Percentiles rank a stretch among this genome's conserved stretches.
These are phyloP conservation scores for Penicillium vulpinum DNA, from an alignment of 2,329 filamentous ascomycete genomes.

Conservation along the genomic window DNA sequence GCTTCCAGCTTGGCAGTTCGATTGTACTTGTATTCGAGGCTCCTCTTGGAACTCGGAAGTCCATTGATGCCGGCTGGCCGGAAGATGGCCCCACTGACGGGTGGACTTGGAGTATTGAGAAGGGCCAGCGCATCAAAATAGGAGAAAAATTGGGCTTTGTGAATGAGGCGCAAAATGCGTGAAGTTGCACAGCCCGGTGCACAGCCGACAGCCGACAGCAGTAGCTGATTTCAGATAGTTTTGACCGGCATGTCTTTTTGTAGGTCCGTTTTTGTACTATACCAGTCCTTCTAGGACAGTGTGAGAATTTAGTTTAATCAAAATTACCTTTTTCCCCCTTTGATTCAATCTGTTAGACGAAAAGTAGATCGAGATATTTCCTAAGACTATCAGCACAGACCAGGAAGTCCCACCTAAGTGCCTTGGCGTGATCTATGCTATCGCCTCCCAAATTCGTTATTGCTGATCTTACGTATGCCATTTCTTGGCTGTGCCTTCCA, in stretches of 20 bases:
- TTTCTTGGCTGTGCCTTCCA: too few relatives aligned
- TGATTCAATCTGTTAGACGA: too few relatives aligned
- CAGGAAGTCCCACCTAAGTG: too few relatives aligned
- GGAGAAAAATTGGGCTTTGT: constrained; percentile 82
- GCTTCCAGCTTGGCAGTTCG: constrained; percentile 92
- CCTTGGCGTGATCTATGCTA: neutral
- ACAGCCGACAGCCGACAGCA: neutral
- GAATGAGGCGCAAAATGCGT: constrained; percentile 22
- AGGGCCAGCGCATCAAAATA: constrained; percentile 85
- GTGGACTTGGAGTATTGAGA: constrained; percentile 83
- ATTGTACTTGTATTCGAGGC: constrained; percentile 97
- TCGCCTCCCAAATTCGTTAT: constrained; percentile 4
- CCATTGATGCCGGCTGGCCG: constrained; percentile 62
- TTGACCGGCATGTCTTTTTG: neutral
- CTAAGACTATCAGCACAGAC: neutral
- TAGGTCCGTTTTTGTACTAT: constrained; percentile 1
- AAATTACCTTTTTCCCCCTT: neutral
- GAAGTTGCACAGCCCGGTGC: constrained; percentile 7
- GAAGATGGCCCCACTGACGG: constrained; percentile 62
- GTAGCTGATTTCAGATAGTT: neutral
- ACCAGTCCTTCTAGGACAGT: neutral
- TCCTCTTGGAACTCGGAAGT: constrained; percentile 62
- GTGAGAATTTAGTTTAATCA: constrained; percentile 1
- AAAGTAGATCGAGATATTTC: too few relatives aligned
- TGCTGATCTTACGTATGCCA: neutral